A percentile compares a stretch with the other conserved stretches of the same genome.
Conservation (phyloP, 2,329 filamentous ascomycete species). For the Teratosphaeria gauchensis region DNA sequence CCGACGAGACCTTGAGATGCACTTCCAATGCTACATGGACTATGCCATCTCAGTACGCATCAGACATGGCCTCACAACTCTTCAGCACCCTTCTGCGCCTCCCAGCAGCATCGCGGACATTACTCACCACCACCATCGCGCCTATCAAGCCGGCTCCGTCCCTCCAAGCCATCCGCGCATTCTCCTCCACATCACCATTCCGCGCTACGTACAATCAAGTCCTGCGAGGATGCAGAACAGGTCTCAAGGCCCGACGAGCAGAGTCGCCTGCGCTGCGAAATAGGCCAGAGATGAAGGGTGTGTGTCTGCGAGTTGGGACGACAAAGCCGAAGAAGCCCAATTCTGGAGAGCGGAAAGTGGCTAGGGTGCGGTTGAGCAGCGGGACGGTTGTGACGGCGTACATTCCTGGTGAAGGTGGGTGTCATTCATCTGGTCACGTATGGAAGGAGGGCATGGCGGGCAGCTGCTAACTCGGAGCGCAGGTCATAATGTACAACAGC, state of each 20-base stretch:
- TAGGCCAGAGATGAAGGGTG: slow-evolving; percentile 82
- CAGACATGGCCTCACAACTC: slow-evolving; percentile 30
- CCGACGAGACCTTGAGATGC: background rate
- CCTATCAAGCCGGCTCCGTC: slow-evolving; percentile 11
- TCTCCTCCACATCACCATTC: slow-evolving; percentile 29
- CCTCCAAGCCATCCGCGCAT: slow-evolving; percentile 22
- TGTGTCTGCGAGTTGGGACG: slow-evolving; percentile 88
- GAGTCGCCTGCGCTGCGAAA: slow-evolving; percentile 74
- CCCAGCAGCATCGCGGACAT: slow-evolving; percentile 17
- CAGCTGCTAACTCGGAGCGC: slow-evolving; percentile 1
- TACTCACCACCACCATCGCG: slow-evolving; percentile 13
- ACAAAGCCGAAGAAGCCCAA: slow-evolving; percentile 98
- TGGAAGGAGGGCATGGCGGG: background rate
- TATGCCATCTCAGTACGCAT: background rate
- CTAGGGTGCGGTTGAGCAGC: slow-evolving; percentile 77
- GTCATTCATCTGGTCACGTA: background rate
- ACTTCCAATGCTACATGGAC: background rate
- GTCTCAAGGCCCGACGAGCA: slow-evolving; percentile 73
- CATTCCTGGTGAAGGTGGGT: slow-evolving; percentile 78
- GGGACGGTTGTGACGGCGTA: slow-evolving; percentile 85
- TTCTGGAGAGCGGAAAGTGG: slow-evolving; percentile 92
- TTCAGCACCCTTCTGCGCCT: slow-evolving; percentile 31
- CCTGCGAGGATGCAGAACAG: slow-evolving; percentile 60
- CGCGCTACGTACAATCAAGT: slow-evolving; percentile 43
- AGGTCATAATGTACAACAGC: slow-evolving; percentile 97